Conservation (phyloP, 176 grass and related monocot genomes). For the Dendrocalamus sinicus region DNA sequence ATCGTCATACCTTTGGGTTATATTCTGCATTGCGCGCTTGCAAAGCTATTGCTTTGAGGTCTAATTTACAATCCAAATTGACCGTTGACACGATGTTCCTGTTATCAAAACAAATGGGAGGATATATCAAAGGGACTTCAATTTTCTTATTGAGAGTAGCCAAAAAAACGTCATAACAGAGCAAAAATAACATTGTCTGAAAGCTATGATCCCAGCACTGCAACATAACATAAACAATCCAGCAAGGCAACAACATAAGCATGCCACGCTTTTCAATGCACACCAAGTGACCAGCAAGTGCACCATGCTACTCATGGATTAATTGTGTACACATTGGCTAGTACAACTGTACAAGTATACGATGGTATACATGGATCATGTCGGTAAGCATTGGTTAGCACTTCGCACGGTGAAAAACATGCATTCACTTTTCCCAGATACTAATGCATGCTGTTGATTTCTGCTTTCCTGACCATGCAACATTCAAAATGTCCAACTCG, state of each 20-base stretch:
- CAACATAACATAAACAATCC: not conserved
- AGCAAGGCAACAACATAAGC: not conserved
- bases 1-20: constrained; percentile 81
- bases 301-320: not conserved
- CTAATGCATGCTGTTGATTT: not conserved
- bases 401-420: not conserved
- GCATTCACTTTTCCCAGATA: not conserved
- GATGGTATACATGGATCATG: not conserved
- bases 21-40: constrained; percentile 98
- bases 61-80: constrained; percentile 96
- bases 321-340: not conserved
- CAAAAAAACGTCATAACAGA: not conserved
- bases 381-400: not conserved
- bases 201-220: not conserved
- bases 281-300: not conserved
- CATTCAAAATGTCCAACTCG: not conserved
- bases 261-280: not conserved
- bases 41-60: constrained; percentile 91
- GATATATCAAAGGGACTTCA: not conserved
- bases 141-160: not conserved
- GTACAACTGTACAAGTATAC: not conserved
- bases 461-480: not conserved
- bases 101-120: constrained; percentile 29
- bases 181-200: not conserved
- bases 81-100: constrained; percentile 98